These are phyloP conservation scores for Clonostachys solani DNA, from an alignment of 2,329 filamentous ascomycete species.

Conservation along the genomic window DNA sequence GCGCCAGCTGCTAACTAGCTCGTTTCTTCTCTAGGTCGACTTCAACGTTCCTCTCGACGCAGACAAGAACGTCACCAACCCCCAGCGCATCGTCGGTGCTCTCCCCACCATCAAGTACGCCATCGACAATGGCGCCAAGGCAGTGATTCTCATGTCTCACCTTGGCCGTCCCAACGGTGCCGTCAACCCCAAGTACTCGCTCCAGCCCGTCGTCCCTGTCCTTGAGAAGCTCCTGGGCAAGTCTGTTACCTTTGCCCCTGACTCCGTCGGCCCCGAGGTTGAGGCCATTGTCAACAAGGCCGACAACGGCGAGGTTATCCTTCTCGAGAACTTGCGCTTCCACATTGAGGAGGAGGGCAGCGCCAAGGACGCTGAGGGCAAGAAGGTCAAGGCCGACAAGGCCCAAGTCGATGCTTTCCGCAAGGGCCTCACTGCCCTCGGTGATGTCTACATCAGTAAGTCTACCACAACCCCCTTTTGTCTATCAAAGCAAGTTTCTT, in stretches of 20 bases:
- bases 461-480: conserved; percentile 9
- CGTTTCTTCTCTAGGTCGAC: conserved; percentile 67
- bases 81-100: conserved; percentile 95
- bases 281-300: conserved; percentile 87
- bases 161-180: conserved; percentile 93
- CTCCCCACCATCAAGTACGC: conserved; percentile 94
- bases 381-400: conserved; percentile 98
- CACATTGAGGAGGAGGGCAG: conserved; percentile 98
- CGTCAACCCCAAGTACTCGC: conserved; percentile 86
- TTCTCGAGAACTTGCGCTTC: conserved; percentile 98
- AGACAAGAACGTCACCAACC: conserved; percentile 94
- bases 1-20: not conserved
- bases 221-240: conserved; percentile 86
- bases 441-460: conserved; percentile 95
- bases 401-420: conserved; percentile 88
- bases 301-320: conserved; percentile 74
- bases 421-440: conserved; percentile 88
- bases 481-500: not conserved
- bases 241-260: conserved; percentile 81
- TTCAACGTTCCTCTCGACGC: conserved; percentile 98
- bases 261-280: conserved; percentile 85
- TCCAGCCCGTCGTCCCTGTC: conserved; percentile 87
- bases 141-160: conserved; percentile 97
- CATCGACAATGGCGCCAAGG: conserved; percentile 83
- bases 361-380: conserved; percentile 87